Percentiles rank a stretch among this genome's conserved stretches.
phyloP scores from a whole-genome alignment of 805 yeast genomes.

The Sugiyamaella qingdaonensis region DNA sequence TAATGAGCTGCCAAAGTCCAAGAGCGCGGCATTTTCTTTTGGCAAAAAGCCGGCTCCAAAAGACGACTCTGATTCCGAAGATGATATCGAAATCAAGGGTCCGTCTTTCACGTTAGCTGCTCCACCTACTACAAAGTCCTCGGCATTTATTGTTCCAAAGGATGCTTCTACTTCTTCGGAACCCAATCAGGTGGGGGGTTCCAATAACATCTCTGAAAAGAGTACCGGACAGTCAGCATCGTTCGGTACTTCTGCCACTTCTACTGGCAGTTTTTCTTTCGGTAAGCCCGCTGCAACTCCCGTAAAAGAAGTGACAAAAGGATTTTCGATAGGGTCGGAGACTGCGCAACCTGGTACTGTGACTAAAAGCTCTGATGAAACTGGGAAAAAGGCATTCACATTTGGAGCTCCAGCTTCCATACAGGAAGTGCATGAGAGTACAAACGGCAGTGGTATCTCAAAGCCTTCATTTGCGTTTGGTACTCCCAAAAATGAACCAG shows the following conservation, averaged over 20 bases:
- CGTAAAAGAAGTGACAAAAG: background rate
- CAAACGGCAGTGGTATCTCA: background rate
- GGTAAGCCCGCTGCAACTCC: background rate
- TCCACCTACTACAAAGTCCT: slow-evolving; percentile 46
- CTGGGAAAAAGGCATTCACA: background rate
- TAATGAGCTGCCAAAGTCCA: slow-evolving; percentile 29
- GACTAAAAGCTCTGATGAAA: background rate
- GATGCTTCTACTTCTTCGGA: background rate
- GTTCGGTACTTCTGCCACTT: slow-evolving; percentile 6
- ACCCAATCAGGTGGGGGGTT: background rate
- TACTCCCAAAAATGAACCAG: background rate
- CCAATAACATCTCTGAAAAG: background rate
- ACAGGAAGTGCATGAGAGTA: slow-evolving; percentile 14
- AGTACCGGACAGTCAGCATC: background rate
- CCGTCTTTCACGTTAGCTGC: slow-evolving; percentile 54
- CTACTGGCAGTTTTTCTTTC: background rate
- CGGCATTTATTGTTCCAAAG: slow-evolving; percentile 40
- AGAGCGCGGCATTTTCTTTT: slow-evolving; percentile 36
- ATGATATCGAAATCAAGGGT: slow-evolving; percentile 66
- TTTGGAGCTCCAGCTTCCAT: background rate
- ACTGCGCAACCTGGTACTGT: background rate
- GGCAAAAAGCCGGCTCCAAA: slow-evolving; percentile 18
- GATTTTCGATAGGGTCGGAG: background rate
- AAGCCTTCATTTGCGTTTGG: background rate
- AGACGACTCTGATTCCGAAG: slow-evolving; percentile 40